A percentile compares a stretch with the other conserved stretches of the same genome.
Conservation (phyloP, 192 early-diverging fungal genomes). For the Allomyces javanicus region DNA sequence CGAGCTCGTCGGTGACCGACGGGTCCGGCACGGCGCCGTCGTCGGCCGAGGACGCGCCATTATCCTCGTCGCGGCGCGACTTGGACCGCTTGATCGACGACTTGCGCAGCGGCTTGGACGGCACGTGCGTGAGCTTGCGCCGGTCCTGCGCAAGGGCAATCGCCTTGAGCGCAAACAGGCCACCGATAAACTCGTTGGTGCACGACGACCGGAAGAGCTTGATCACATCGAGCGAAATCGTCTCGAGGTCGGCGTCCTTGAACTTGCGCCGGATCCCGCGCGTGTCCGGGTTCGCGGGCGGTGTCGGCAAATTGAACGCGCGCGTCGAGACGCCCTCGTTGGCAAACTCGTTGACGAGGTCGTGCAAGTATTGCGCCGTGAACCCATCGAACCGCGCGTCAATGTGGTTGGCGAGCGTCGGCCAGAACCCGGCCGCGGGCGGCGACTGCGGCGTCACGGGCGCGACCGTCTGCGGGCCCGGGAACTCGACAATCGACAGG, state of each 20-base stretch:
- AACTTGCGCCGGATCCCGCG: slow-evolving; percentile 20
- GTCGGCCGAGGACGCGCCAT: slow-evolving; percentile 3
- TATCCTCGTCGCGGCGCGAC: neutral
- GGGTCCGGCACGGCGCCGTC: slow-evolving; percentile 14
- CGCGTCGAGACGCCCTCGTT: slow-evolving; percentile 28
- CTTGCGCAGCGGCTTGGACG: slow-evolving; percentile 35
- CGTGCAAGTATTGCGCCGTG: slow-evolving; percentile 47
- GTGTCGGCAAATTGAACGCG: slow-evolving; percentile 9
- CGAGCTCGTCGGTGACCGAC: slow-evolving; percentile 41
- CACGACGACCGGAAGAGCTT: slow-evolving; percentile 54
- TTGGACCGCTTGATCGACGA: neutral
- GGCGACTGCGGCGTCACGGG: neutral
- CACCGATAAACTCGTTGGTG: slow-evolving; percentile 49
- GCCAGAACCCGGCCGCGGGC: neutral
- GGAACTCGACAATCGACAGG: neutral
- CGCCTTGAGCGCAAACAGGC: slow-evolving; percentile 56
- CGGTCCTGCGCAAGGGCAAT: slow-evolving; percentile 62
- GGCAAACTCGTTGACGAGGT: slow-evolving; percentile 34
- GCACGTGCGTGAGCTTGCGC: slow-evolving; percentile 42
- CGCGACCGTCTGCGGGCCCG: neutral
- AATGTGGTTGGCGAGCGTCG: slow-evolving; percentile 43
- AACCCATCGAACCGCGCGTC: slow-evolving; percentile 74
- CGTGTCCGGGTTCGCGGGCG: neutral
- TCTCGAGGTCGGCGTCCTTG: slow-evolving; percentile 57
- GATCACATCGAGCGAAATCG: slow-evolving; percentile 63